Conservation (phyloP, 2,329 filamentous ascomycete genomes). For the Fusarium zealandicum region DNA sequence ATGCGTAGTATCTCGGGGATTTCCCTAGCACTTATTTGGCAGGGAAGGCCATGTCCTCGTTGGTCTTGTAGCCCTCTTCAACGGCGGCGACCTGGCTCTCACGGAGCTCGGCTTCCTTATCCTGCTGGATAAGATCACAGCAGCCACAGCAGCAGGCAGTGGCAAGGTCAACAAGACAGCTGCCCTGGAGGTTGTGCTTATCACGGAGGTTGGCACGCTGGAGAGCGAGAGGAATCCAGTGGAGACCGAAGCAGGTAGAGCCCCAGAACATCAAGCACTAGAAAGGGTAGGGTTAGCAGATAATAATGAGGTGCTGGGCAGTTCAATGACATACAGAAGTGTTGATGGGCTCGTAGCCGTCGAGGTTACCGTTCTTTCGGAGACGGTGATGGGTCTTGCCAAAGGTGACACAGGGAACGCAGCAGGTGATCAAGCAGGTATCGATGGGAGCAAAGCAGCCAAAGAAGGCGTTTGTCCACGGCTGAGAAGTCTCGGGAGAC, state of each 20-base stretch:
- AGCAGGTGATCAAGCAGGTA: conserved; percentile 55
- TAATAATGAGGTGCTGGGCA: fast-evolving
- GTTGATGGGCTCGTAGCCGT: conserved; percentile 56
- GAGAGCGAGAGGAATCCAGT: conserved; percentile 54
- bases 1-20: not conserved
- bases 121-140: conserved; percentile 55
- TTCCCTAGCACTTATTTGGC: not conserved
- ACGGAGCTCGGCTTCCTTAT: conserved; percentile 55
- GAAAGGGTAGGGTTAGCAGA: not conserved
- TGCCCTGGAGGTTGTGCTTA: conserved; percentile 55
- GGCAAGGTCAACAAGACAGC: conserved; percentile 52
- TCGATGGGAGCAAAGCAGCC: conserved; percentile 55
- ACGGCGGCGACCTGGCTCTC: conserved; percentile 36
- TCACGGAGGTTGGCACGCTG: conserved; percentile 55
- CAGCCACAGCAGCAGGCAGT: conserved; percentile 54
- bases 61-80: conserved; percentile 34
- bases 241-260: conserved; percentile 49
- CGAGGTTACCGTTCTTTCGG: conserved; percentile 49
- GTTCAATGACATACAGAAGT: conserved; percentile 49
- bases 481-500: conserved; percentile 47
- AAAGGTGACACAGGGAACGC: conserved; percentile 56
- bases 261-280: conserved; percentile 55
- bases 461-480: conserved; percentile 53
- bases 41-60: conserved; percentile 35
- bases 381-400: conserved; percentile 58